phyloP scores from a whole-genome alignment of 768 basidiomycete species.

The Panus rudis region DNA sequence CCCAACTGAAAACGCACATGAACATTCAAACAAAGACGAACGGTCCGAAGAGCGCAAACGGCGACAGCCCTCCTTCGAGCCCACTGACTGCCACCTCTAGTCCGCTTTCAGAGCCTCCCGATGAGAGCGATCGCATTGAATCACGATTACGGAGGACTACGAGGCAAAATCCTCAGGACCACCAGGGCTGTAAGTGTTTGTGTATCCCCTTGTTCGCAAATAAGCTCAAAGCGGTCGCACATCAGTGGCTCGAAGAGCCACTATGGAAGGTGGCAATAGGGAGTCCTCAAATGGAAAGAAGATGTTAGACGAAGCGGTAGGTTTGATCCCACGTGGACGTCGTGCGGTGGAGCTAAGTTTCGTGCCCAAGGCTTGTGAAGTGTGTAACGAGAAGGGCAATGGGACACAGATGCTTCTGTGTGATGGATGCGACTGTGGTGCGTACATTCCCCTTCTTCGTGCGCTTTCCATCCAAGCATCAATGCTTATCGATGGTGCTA shows the following conservation, averaged over 20 bases:
- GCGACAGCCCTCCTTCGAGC: slow-evolving; percentile 60
- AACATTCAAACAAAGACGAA: slow-evolving; percentile 36
- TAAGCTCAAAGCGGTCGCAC: slow-evolving; percentile 6
- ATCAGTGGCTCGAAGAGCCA: neutral
- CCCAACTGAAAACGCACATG: slow-evolving; percentile 49
- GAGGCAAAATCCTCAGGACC: slow-evolving; percentile 47
- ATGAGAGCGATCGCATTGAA: slow-evolving; percentile 59
- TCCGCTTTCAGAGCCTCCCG: slow-evolving; percentile 72
- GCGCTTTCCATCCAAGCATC: neutral
- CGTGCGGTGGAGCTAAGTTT: too few species aligned
- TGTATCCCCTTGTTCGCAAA: slow-evolving; percentile 3
- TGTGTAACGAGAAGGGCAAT: slow-evolving; percentile 84
- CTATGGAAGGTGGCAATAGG: too few species aligned
- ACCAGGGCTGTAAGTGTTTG: slow-evolving; percentile 26
- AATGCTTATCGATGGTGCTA: slow-evolving; percentile 1
- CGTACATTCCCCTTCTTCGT: slow-evolving; percentile 13
- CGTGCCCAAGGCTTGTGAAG: slow-evolving; percentile 54
- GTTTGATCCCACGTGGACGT: too few species aligned
- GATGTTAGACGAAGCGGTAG: too few species aligned
- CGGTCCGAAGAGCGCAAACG: slow-evolving; percentile 24
- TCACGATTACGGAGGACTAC: slow-evolving; percentile 44
- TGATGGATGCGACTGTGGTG: slow-evolving; percentile 80
- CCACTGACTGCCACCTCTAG: slow-evolving; percentile 75
- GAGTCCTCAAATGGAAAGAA: too few species aligned
- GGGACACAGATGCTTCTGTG: slow-evolving; percentile 91